These are phyloP conservation scores for Schizosaccharomyces lindneri DNA, from an alignment of 805 yeast genomes.

Conservation along the genomic window DNA sequence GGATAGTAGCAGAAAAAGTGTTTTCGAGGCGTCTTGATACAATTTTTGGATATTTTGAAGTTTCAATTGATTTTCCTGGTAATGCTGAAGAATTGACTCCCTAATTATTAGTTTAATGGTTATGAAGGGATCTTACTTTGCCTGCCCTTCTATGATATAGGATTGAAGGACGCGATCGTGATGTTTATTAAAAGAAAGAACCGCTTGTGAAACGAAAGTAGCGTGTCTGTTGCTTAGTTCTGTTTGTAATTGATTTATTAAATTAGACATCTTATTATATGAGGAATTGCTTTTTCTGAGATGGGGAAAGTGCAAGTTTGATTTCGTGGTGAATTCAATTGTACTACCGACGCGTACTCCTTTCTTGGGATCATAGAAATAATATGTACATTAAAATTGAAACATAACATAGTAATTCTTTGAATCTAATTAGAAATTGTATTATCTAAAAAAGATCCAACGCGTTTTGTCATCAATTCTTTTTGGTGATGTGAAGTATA, in stretches of 20 bases:
- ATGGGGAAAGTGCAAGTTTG: too few species aligned
- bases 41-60: neutral
- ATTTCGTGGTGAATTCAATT: too few species aligned
- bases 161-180: slow-evolving; percentile 13
- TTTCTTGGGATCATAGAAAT: neutral
- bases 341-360: neutral
- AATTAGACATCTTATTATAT: neutral
- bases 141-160: neutral
- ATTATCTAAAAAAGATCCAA: too few species aligned
- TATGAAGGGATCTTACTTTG: neutral
- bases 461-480: too few species aligned
- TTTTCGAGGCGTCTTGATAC: neutral
- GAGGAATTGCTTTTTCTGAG: neutral
- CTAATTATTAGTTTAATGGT: neutral
- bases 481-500: too few species aligned
- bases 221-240: neutral
- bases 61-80: neutral
- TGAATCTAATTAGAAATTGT: too few species aligned
- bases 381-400: neutral
- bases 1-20: neutral
- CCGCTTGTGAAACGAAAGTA: neutral
- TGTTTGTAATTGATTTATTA: neutral
- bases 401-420: neutral
- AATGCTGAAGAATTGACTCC: neutral
- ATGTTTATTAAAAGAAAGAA: neutral